Evolutionary conservation across 177 flowering plant species (phyloP), one percentile per base, ranked within the genome.

Genomic region (Tripterygium wilfordii): DNA sequence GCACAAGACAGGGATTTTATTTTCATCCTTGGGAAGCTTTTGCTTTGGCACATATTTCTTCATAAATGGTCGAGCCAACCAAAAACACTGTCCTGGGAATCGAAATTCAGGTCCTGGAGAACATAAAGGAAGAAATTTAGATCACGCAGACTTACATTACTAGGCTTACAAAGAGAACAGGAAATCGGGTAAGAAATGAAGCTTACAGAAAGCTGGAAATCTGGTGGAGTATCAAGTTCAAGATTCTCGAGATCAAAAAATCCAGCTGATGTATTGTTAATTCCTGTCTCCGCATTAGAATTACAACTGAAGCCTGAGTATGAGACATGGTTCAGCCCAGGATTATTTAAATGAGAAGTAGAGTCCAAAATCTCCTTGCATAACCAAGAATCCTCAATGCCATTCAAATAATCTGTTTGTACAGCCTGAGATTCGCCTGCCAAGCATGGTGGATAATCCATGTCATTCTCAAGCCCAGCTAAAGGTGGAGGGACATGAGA

Each of bases 371-470:
- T 64, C 63, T 88, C 91, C 40, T 68, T 57, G 70, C 95, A 79
- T 12, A 76, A 49, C 47, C 81, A 61, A 25, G 58, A 48, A 17
- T 64, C 66, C 28, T 72, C 69, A 0, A 66, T 2, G 57, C 42
- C 48, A 27, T 54, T 45, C 12, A 53, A 46, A 51, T 56, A 67
- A 16, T 25, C 24, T 8, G 66, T 45, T 7, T 74, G 83, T 10
- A 48, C 55, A 56, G 72, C 76, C 65, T 76, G 82, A 50, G 85
- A 76, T 64, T 85, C 78, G n/a, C 76, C 88, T 9, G 74, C 87
- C 70, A 69, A 63, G 71, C 76, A 71, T 18, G 55, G n/a, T 19
- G 66, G 20, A 20, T 62, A 46, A 14, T 36, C 59, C 36, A 16
- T 4, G 25, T 60, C 62, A 35, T 60, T 67, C 51, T 56, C 68